Conservation (phyloP, 345 rosid species). For the Durio zibethinus region DNA sequence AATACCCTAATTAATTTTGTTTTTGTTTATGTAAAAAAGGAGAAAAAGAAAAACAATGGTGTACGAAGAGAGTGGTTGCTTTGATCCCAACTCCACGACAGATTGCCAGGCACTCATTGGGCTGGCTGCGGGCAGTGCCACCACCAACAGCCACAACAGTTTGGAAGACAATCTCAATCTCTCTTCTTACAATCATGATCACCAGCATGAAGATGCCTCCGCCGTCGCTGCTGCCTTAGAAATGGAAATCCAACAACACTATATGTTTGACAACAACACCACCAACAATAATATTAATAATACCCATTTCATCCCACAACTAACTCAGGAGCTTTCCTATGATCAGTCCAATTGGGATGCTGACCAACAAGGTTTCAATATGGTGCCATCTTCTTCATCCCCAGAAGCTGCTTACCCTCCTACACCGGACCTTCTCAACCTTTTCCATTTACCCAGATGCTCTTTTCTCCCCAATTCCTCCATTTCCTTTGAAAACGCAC, state of each 20-base stretch:
- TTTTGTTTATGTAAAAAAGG: not conserved
- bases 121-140: conserved; percentile 1
- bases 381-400: conserved; percentile 22
- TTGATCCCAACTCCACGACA: conserved; percentile 36
- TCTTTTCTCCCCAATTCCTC: conserved; percentile 40
- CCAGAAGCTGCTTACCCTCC: conserved; percentile 23
- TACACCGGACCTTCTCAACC: conserved; percentile 63
- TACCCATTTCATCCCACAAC: conserved; percentile 32
- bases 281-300: not conserved
- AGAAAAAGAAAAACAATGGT: conserved; percentile 16
- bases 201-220: conserved; percentile 17
- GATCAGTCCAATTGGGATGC: conserved; percentile 39
- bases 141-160: conserved; percentile 33
- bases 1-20: not conserved
- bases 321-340: conserved; percentile 24
- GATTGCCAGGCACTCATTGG: conserved; percentile 16
- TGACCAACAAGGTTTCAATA: conserved; percentile 22
- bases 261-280: not conserved
- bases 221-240: conserved; percentile 28
- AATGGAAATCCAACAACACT: conserved; percentile 43
- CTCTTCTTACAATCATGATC: conserved; percentile 38
- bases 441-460: conserved; percentile 47
- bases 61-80: conserved; percentile 44
- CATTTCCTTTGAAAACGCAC: conserved; percentile 33
- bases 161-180: conserved; percentile 40